These are phyloP conservation scores for Mucor irregularis DNA, from an alignment of 371 early-diverging fungal species.

Conservation along the genomic window DNA sequence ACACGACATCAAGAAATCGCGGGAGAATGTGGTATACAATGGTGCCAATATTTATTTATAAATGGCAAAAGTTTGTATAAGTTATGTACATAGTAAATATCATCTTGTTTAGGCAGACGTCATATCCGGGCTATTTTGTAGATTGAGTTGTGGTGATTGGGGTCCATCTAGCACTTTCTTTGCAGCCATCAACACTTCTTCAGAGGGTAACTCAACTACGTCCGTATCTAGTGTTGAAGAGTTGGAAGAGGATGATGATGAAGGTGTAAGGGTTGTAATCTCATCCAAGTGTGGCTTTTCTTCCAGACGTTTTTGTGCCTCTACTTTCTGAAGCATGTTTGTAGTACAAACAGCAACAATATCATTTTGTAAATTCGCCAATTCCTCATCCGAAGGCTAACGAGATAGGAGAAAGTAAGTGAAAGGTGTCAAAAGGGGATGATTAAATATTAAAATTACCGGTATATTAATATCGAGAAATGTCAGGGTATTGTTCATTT, in stretches of 20 bases:
- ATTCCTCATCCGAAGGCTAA: conserved; percentile 64
- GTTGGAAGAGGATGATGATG: conserved; percentile 3
- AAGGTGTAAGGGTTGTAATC: neutral
- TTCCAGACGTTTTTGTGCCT: conserved; percentile 11
- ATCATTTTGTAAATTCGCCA: conserved; percentile 68
- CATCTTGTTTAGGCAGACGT: too few relatives aligned
- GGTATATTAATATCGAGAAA: conserved; percentile 76
- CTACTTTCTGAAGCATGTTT: conserved; percentile 55
- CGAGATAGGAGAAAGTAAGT: too few relatives aligned
- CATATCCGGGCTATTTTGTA: too few relatives aligned
- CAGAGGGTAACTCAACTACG: conserved; percentile 4
- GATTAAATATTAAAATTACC: conserved; percentile 21
- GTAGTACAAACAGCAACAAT: conserved; percentile 71
- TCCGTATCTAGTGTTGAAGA: neutral
- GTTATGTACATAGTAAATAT: too few relatives aligned
- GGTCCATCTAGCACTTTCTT: conserved; percentile 2
- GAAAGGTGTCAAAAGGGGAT: too few relatives aligned
- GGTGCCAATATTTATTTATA: too few relatives aligned
- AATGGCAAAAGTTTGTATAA: too few relatives aligned
- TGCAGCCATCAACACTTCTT: neutral
- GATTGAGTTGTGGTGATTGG: neutral
- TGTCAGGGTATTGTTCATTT: conserved; percentile 74
- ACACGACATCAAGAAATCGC: too few relatives aligned
- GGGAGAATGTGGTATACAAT: too few relatives aligned
- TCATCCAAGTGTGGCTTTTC: neutral